phyloP scores from a whole-genome alignment of 352 stramenopile species.

The Thalassiosira tumida region DNA sequence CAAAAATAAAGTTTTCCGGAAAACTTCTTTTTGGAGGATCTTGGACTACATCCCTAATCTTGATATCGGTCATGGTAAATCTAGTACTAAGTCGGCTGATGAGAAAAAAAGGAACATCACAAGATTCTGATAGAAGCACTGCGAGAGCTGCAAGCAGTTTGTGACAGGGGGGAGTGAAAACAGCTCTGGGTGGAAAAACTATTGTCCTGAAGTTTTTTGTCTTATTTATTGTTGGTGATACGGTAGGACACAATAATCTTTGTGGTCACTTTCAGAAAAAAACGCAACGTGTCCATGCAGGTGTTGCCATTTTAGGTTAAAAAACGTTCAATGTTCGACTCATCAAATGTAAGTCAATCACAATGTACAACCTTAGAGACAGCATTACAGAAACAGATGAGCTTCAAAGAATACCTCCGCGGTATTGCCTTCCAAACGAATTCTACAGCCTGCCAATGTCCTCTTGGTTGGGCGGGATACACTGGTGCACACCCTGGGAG shows the following conservation, averaged over 20 bases:
- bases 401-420: neutral
- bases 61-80: neutral
- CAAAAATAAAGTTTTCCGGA: neutral
- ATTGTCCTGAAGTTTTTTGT: neutral
- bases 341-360: neutral
- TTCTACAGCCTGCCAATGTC: neutral
- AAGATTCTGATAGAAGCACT: neutral
- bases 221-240: neutral
- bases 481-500: neutral
- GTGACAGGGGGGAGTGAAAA: neutral
- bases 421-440: neutral
- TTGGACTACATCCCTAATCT: neutral
- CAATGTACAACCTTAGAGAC: neutral
- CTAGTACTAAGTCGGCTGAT: neutral
- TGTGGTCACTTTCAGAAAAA: neutral
- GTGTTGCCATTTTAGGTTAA: neutral
- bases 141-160: neutral
- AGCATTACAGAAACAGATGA: neutral
- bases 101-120: conserved; percentile 11
- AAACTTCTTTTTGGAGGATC: neutral
- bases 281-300: too few species aligned
- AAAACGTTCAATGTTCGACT: neutral
- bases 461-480: neutral
- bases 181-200: neutral
- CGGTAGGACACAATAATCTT: neutral